Conservation (phyloP, 2,329 filamentous ascomycete species). For the Epichloe elymi region DNA sequence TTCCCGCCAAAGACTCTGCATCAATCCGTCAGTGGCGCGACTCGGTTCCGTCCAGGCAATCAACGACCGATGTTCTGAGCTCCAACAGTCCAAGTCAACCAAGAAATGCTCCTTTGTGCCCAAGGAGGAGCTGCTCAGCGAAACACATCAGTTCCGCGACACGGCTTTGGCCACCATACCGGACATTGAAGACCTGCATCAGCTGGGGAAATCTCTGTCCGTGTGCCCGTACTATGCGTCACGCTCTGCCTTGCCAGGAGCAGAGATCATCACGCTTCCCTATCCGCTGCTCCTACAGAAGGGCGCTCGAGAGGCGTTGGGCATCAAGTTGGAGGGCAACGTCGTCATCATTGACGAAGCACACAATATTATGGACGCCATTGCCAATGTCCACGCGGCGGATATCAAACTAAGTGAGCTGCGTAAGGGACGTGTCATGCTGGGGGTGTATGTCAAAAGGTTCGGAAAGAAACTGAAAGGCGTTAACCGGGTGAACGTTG, state of each 20-base stretch:
- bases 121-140: constrained; percentile 57
- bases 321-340: constrained; percentile 73
- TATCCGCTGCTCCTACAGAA: constrained; percentile 85
- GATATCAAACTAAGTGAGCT: constrained; percentile 63
- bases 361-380: constrained; percentile 94
- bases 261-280: constrained; percentile 83
- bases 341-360: constrained; percentile 95
- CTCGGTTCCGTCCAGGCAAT: constrained; percentile 66
- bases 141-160: constrained; percentile 74
- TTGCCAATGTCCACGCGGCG: constrained; percentile 74
- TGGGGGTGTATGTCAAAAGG: constrained; percentile 71
- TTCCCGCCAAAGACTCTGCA: constrained; percentile 78
- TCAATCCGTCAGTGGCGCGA: constrained; percentile 68
- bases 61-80: constrained; percentile 82
- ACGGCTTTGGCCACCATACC: constrained; percentile 70
- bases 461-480: constrained; percentile 85
- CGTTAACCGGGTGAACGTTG: constrained; percentile 81
- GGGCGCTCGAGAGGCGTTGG: constrained; percentile 74
- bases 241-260: constrained; percentile 63
- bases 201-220: constrained; percentile 62
- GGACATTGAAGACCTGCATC: constrained; percentile 84
- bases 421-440: constrained; percentile 56
- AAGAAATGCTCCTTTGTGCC: constrained; percentile 66
- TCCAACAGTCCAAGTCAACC: constrained; percentile 55
- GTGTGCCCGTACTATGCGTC: constrained; percentile 98